phyloP scores from a whole-genome alignment of 352 stramenopile genomes.

The Phytophthora uliginosa region DNA sequence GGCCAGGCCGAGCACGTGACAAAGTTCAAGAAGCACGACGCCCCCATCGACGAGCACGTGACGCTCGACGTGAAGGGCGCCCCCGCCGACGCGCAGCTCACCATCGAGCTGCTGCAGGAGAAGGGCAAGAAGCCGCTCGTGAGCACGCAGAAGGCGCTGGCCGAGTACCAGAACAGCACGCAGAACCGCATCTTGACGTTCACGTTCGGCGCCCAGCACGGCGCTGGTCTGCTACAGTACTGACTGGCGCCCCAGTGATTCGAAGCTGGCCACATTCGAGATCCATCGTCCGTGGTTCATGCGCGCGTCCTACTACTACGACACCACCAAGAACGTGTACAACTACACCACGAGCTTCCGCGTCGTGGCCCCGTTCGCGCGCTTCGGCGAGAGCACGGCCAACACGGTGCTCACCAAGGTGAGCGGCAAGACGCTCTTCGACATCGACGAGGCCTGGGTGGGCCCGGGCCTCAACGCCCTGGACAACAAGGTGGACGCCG shows the following conservation, averaged over 20 bases:
- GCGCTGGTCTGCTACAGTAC: constrained; percentile 39
- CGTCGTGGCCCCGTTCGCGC: constrained; percentile 59
- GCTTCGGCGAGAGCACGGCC: constrained; percentile 65
- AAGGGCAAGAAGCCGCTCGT: constrained; percentile 52
- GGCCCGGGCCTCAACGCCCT: constrained; percentile 58
- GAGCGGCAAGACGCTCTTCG: constrained; percentile 60
- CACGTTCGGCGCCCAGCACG: constrained; percentile 41
- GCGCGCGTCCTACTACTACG: constrained; percentile 77
- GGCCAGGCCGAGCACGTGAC: constrained; percentile 26
- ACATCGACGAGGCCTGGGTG: constrained; percentile 60
- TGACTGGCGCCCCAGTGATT: constrained; percentile 24
- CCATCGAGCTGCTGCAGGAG: constrained; percentile 52
- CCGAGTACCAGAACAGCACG: constrained; percentile 39
- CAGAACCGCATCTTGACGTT: constrained; percentile 48
- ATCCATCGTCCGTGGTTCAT: constrained; percentile 62
- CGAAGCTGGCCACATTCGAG: constrained; percentile 11
- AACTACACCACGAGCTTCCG: constrained; percentile 82
- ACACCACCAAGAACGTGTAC: constrained; percentile 79
- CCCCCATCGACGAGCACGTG: constrained; percentile 40
- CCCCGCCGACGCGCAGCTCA: constrained; percentile 13
- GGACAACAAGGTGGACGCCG: constrained; percentile 69
- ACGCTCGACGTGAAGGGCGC: constrained; percentile 44
- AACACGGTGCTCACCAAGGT: constrained; percentile 67
- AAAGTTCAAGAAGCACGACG: constrained; percentile 30
- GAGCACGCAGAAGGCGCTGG: constrained; percentile 35